phyloP scores from a whole-genome alignment of 2,329 filamentous ascomycete species.

The Ploettnerulaceae sp. region DNA sequence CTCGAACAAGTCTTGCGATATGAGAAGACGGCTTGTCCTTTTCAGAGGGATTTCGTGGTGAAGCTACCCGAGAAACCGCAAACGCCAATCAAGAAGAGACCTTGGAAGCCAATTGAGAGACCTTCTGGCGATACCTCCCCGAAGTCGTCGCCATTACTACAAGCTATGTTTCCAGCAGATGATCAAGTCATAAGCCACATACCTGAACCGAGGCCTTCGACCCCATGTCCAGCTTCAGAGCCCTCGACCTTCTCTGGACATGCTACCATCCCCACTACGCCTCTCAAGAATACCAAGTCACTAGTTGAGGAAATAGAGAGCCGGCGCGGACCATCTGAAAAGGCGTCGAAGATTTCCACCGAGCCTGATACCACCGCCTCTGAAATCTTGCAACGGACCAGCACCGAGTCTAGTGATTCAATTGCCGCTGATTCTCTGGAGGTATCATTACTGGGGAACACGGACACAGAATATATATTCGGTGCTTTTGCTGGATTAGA shows the following conservation, averaged over 20 bases:
- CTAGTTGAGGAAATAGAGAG: not conserved
- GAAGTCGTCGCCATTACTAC: not conserved
- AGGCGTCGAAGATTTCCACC: not conserved
- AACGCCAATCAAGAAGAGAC: constrained; percentile 60
- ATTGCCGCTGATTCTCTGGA: not conserved
- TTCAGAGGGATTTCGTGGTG: constrained; percentile 70
- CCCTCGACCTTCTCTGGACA: not conserved
- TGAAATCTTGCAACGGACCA: not conserved
- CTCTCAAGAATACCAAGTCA: constrained; percentile 5
- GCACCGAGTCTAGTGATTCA: not conserved
- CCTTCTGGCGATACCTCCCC: constrained; percentile 14
- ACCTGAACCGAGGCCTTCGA: constrained; percentile 1
- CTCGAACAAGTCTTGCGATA: constrained; percentile 73
- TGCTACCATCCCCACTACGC: not conserved
- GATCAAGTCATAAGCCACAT: not conserved
- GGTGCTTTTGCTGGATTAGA: constrained; percentile 3
- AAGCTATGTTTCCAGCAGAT: constrained; percentile 1
- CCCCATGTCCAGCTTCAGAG: constrained; percentile 2
- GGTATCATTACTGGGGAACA: constrained; percentile 12
- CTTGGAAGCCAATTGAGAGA: constrained; percentile 55
- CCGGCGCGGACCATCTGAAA: not conserved
- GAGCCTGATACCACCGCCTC: not conserved
- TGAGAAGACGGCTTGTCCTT: constrained; percentile 84
- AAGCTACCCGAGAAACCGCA: constrained; percentile 65
- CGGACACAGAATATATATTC: constrained; percentile 6